Percentiles rank a stretch among this genome's conserved stretches.
These are phyloP conservation scores for Celoporthe dispersa DNA, from an alignment of 2,329 filamentous ascomycete genomes.

Conservation along the genomic window DNA sequence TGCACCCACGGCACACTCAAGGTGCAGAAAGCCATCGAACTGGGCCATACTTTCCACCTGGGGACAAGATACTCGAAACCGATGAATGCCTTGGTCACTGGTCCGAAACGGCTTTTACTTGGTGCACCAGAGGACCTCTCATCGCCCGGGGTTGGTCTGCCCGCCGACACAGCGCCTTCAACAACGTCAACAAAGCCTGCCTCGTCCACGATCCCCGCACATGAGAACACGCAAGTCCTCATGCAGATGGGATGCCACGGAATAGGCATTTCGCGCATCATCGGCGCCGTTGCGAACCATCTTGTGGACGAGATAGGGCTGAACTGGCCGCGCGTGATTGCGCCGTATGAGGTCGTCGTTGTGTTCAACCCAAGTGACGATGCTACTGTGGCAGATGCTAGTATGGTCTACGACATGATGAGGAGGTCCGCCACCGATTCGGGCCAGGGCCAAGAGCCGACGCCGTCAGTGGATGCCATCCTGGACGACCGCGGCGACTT, in stretches of 20 bases:
- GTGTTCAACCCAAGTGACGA: conserved; percentile 52
- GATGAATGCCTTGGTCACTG: conserved; percentile 65
- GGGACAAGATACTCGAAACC: conserved; percentile 85
- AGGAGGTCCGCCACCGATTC: conserved; percentile 20
- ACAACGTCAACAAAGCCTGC: conserved; percentile 24
- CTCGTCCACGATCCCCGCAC: conserved; percentile 30
- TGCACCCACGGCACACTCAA: conserved; percentile 68
- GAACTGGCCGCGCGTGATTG: conserved; percentile 86
- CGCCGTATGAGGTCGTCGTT: conserved; percentile 79
- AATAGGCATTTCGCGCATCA: conserved; percentile 88
- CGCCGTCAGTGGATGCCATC: conserved; percentile 60
- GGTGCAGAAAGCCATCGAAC: conserved; percentile 77
- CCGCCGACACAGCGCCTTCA: background rate
- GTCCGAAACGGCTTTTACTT: conserved; percentile 40
- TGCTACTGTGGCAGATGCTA: conserved; percentile 51
- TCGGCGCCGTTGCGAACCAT: conserved; percentile 82
- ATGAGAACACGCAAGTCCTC: conserved; percentile 45
- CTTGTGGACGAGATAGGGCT: conserved; percentile 74
- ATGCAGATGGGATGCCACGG: conserved; percentile 97
- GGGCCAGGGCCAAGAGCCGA: conserved; percentile 5
- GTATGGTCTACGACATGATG: conserved; percentile 68
- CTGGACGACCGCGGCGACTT: conserved; percentile 72
- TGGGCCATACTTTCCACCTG: conserved; percentile 94
- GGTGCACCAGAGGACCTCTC: conserved; percentile 12
- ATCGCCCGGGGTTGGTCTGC: background rate